Conservation (phyloP, 2,329 filamentous ascomycete genomes). For the Aspergillus luchuensis region DNA sequence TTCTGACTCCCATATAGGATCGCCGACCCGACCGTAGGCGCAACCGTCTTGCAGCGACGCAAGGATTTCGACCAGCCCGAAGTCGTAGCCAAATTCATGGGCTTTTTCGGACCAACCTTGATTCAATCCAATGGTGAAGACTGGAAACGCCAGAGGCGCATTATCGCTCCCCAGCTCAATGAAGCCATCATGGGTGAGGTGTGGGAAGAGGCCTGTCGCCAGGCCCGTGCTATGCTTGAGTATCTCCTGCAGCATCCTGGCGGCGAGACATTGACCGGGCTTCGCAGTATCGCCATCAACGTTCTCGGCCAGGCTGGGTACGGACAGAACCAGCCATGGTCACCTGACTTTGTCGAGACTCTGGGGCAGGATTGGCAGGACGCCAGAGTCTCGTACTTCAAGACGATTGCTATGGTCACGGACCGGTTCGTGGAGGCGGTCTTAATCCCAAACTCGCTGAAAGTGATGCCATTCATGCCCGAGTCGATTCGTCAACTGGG, state of each 20-base stretch:
- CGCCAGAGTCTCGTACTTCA: constrained; percentile 33
- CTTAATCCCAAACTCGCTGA: constrained; percentile 29
- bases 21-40: constrained; percentile 34
- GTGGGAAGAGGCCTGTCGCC: constrained; percentile 37
- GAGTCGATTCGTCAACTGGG: not conserved
- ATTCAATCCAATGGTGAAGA: constrained; percentile 32
- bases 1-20: not conserved
- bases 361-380: constrained; percentile 15
- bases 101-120: constrained; percentile 40
- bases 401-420: constrained; percentile 33
- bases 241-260: constrained; percentile 29
- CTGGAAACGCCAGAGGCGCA: constrained; percentile 38
- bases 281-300: constrained; percentile 42
- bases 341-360: constrained; percentile 22
- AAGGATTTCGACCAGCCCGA: constrained; percentile 39
- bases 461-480: constrained; percentile 17
- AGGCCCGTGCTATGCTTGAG: constrained; percentile 34
- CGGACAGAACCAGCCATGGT: constrained; percentile 34
- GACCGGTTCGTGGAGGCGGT: constrained; percentile 33
- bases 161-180: constrained; percentile 41
- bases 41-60: constrained; percentile 34
- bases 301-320: constrained; percentile 41
- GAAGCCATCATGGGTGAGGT: constrained; percentile 40
- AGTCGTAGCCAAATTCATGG: constrained; percentile 31
- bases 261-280: constrained; percentile 29